These are phyloP conservation scores for Hypoxylon fragiforme DNA, from an alignment of 495 filamentous ascomycete genomes.

Conservation along the genomic window DNA sequence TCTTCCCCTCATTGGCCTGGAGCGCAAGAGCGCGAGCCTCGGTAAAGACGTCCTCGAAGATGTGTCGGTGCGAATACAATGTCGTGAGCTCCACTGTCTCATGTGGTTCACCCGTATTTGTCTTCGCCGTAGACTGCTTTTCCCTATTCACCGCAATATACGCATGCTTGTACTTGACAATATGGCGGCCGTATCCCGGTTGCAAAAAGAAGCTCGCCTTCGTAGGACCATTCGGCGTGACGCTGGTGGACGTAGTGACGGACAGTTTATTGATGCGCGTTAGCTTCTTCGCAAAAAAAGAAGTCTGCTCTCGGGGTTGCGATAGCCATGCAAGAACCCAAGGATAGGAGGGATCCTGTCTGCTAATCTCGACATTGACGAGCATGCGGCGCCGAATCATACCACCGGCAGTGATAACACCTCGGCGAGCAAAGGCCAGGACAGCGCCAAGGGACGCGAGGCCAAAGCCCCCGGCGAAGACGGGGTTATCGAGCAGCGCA, in stretches of 20 bases:
- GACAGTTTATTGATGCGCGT: conserved; percentile 56
- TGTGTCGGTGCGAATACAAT: conserved; percentile 79
- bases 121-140: conserved; percentile 71
- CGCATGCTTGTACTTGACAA: conserved; percentile 77
- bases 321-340: conserved; percentile 97
- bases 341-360: conserved; percentile 87
- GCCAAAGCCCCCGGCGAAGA: conserved; percentile 70
- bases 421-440: conserved; percentile 73
- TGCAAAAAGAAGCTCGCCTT: conserved; percentile 84
- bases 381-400: conserved; percentile 84
- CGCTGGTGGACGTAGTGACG: conserved; percentile 55
- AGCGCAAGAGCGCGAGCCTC: conserved; percentile 81
- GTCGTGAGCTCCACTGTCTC: conserved; percentile 93
- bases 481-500: conserved; percentile 58
- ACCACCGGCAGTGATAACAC: conserved; percentile 65
- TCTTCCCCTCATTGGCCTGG: conserved; percentile 86
- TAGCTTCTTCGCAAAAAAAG: conserved; percentile 49
- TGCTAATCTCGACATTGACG: conserved; percentile 91
- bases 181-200: conserved; percentile 84
- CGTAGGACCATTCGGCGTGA: conserved; percentile 66
- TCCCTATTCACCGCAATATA: conserved; percentile 85
- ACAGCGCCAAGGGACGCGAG: conserved; percentile 84
- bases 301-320: conserved; percentile 63
- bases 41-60: conserved; percentile 82
- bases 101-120: conserved; percentile 83